Base-by-base conservation (phyloP, 2,329 filamentous ascomycete species). In the Bipolaris gigantea region DNA sequence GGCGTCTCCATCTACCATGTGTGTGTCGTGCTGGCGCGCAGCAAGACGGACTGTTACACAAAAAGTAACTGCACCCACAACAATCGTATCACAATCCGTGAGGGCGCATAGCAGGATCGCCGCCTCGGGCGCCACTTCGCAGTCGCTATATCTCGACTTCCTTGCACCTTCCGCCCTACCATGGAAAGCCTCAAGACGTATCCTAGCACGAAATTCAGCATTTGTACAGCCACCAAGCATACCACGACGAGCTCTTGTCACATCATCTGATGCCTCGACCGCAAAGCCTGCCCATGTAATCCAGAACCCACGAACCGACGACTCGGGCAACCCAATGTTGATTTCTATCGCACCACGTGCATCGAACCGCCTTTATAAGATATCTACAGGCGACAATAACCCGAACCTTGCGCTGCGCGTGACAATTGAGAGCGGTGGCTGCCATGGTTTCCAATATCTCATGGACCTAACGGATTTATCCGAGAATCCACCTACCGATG, bases 371-470 rank as follows among this genome's bases (percentile, higher is more conserved):
- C 85, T 97, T 30, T 81, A 84, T 53, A 83, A 90, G 61, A 96
- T 80, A 64, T 71, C 73, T 59, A 73, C 63, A 55, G 79, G 56
- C 54, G 81, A 75, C 62, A 55, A 65, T 57, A 95, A 96, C 72
- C 90, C 90, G 2, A 81, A 89, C 67, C 84, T 96, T 30, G 90
- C 92, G 21, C 83, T 99, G n/a, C 89, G 93, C 48, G 89, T 99
- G 62, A 88, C 89, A 57, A 92, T 99, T 54, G 92, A 96, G 70
- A 91, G 89, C 52, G 94, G 94, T 60, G 94, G 94, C 51, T 99
- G 94, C 74, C 94, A 99, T 76, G 94, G 94, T 45, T 99, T 99
- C 75, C 94, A 99, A 73, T 99, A 99, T 72, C 79, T 96, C 42
- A 96, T 99, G 90, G 90, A 87, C 15, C 82, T 97, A 4, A 88